Evolutionary conservation across 768 basidiomycete genomes (phyloP), one percentile per base, ranked within the genome.

Genomic region (Sporobolomyces phaffii): DNA sequence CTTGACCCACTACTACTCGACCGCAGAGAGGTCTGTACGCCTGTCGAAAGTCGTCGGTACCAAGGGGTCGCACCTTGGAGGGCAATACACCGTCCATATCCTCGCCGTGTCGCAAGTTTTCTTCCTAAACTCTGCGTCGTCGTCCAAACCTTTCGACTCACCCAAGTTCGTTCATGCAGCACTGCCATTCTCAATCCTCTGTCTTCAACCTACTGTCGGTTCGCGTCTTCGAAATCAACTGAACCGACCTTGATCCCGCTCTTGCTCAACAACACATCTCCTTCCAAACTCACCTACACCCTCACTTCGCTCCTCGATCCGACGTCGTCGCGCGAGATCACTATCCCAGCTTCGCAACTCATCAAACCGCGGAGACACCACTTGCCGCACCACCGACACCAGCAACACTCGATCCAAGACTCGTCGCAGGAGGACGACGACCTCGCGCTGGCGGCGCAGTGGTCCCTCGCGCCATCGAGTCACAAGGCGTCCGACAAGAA

Each of bases 181-280:
- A 71, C 70, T 15, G 70, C 65, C 22, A 60, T 64, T 18, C 44
- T 71, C 7, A 71, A 71, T 31, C 65, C 70, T 5, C 38, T 63
- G 17, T 64, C 65, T 20, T 48, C 70, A 29, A 52, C 63, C 48
- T 71, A 64, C 62, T 71, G 70, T 54, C 66, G 66, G 2, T 53
- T 67, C 49, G 14, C 62, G 4, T 28, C 57, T 0, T 22, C 47
- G 24, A 38, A 47, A 34, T 33, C 33, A 0, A 28, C 62, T 1
- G 58, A 66, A 0, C 70, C 70, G 6, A 62, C 65, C n/a, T 43
- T 71, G 33, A 43, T 71, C 44, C 70, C 70, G 22, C 62, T 71
- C 44, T 26, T 71, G 26, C 47, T 71, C n/a, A 71, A 71, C 70
- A 71, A 71, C 62, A 67, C 70, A n/a, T 3, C 26, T 1, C 70